Conservation (phyloP, 2,329 filamentous ascomycete genomes). For the Aureobasidium lini region DNA sequence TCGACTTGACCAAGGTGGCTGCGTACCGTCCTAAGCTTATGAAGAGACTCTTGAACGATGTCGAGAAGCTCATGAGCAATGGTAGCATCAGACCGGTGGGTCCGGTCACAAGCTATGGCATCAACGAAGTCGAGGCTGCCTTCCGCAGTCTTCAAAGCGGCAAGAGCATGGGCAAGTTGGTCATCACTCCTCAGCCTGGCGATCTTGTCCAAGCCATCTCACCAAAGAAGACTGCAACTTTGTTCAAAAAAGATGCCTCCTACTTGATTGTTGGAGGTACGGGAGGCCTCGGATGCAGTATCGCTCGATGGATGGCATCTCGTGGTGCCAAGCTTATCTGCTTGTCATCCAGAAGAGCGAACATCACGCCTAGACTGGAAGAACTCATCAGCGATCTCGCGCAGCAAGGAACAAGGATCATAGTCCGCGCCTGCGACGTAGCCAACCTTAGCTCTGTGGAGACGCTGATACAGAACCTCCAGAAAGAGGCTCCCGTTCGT, state of each 20-base stretch:
- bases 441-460: neutral
- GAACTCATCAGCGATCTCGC: neutral
- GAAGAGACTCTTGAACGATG: conserved; percentile 17
- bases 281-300: conserved; percentile 19
- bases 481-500: neutral
- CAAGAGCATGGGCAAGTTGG: conserved; percentile 20
- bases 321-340: conserved; percentile 17
- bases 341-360: neutral
- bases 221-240: neutral
- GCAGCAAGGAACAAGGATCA: neutral
- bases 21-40: conserved; percentile 17
- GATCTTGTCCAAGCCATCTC: neutral
- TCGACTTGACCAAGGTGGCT: conserved; percentile 11
- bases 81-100: conserved; percentile 14
- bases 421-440: conserved; percentile 1
- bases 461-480: neutral
- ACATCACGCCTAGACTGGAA: neutral
- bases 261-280: conserved; percentile 22
- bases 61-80: conserved; percentile 15
- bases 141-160: conserved; percentile 17
- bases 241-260: conserved; percentile 5
- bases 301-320: conserved; percentile 17
- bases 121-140: conserved; percentile 14
- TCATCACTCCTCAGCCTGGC: conserved; percentile 13
- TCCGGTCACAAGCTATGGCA: conserved; percentile 16